These are phyloP conservation scores for Fusarium secorum DNA, from an alignment of 2,329 filamentous ascomycete species.

Conservation along the genomic window DNA sequence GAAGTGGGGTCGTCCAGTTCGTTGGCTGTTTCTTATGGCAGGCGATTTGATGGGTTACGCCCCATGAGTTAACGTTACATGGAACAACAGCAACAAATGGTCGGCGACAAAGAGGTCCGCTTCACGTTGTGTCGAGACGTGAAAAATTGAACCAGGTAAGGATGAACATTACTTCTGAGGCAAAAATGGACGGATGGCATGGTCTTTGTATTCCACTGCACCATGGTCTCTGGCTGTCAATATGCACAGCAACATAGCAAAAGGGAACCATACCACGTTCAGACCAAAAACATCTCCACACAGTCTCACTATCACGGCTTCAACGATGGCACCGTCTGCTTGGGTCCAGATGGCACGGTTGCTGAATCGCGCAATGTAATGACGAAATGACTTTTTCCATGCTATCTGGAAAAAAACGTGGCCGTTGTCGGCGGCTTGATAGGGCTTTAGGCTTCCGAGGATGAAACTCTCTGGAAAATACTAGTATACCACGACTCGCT, in stretches of 20 bases:
- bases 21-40: slow-evolving; percentile 28
- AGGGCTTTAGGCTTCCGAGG: slow-evolving; percentile 9
- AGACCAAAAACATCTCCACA: slow-evolving; percentile 23
- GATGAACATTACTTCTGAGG: slow-evolving; percentile 24
- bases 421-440: slow-evolving; percentile 31
- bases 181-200: slow-evolving; percentile 30
- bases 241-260: slow-evolving; percentile 22
- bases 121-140: slow-evolving; percentile 33
- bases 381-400: slow-evolving; percentile 24
- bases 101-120: slow-evolving; percentile 4
- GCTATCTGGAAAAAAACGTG: slow-evolving; percentile 33
- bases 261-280: slow-evolving; percentile 26
- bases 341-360: slow-evolving; percentile 17
- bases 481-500: slow-evolving; percentile 30
- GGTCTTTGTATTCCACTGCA: slow-evolving; percentile 30
- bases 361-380: slow-evolving; percentile 7
- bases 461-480: slow-evolving; percentile 13
- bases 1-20: slow-evolving; percentile 16
- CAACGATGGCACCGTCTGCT: slow-evolving; percentile 31
- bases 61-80: slow-evolving; percentile 44
- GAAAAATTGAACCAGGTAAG: slow-evolving; percentile 29
- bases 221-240: slow-evolving; percentile 25
- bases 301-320: slow-evolving; percentile 15
- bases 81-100: slow-evolving; percentile 20
- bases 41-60: slow-evolving; percentile 9